Base-by-base conservation (phyloP, 345 rosid genomes). In the Camelina hispida region DNA sequence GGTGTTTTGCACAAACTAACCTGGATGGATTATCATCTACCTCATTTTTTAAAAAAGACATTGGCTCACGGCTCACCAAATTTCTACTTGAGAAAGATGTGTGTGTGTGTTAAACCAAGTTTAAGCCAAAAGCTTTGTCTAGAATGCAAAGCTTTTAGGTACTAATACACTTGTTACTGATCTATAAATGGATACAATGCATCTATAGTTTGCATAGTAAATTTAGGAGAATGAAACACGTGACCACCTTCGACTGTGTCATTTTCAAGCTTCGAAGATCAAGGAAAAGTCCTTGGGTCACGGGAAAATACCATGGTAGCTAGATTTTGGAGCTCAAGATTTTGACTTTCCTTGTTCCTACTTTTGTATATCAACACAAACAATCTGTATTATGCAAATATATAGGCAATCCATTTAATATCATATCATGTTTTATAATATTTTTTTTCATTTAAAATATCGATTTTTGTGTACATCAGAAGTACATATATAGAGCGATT, bases 261-360 rank as follows among this genome's bases (percentile, higher is more conserved):
- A 72, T 59, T 66, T 60, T 72, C 74, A 72, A 51, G 63, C 70
- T 52, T 67, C 32, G 59, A 60, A 50, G 74, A 66, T 78, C 69
- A 67, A 78, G 60, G 46, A 66, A 72, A 67, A 34, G 50, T 71
- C 68, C n/a, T 65, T 78, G 58, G 56, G 68, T 78, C 78, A 78
- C 81, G 81, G 63, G 68, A 78, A 78, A 59, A 65, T 48, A 57
- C 66, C 67, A 37, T 77, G 28, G 67, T 57, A 56, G 68, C 76
- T 71, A 61, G 35, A 61, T 35, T 78, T 78, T 46, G 73, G 74
- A 72, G 69, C 81, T 78, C 74, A 44, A 72, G 78, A 61, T 72
- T 60, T 66, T 78, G 81, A 72, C 81, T 67, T 72, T 46, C 43
- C 38, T 53, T 42, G 34, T 9, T 28, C 68, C 76, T 37, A 77